Evolutionary conservation across 2,329 filamentous ascomycete species (phyloP), one percentile per base, ranked within the genome.

Genomic region (Cladosporium sp.): DNA sequence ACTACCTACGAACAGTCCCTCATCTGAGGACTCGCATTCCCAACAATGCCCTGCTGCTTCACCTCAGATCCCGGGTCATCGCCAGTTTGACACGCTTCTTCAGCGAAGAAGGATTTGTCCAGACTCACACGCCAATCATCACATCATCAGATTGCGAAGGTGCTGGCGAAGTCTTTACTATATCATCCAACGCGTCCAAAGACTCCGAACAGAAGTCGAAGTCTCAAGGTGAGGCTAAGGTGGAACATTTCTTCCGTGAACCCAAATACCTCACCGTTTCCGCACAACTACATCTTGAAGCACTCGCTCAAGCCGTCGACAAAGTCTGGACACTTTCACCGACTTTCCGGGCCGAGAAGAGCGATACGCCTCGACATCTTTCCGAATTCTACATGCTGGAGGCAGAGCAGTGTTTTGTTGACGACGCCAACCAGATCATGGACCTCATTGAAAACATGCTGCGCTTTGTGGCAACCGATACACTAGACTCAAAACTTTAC

Each of bases 321-420:
- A 88, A 86, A 59, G 93, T 97, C 7, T 98, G 93, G 91, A 87
- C 91, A 1, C 72, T 98, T 9, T 93, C 91, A 4, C 93, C 93
- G 2, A 94, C 90, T 0, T 98, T 98, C 65, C 83, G 93, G 32
- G 93, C 93, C 3, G 93, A 96, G 68, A 84, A 84, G 64, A 96
- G 90, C 69, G 91, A 97, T 63, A 97, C 93, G 0, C 84, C 90
- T 5, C 83, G 93, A 22, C 93, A 98, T 69, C 75, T 98, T 54
- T 95, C 89, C 72, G 93, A 98, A 65, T 97, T 98, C 63, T 97
- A 97, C 71, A 97, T 98, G 93, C 79, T 98, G 2, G 93, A 98
- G 69, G 91, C 85, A 13, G 93, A 98, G 68, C 75, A 91, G 65
- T 85, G 83, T 61, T 95, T 95, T 66, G 79, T 85, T 36, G 77